A percentile compares a stretch with the other conserved stretches of the same genome.
These are phyloP conservation scores for Phytophthora syringae DNA, from an alignment of 352 stramenopile species.

Conservation along the genomic window DNA sequence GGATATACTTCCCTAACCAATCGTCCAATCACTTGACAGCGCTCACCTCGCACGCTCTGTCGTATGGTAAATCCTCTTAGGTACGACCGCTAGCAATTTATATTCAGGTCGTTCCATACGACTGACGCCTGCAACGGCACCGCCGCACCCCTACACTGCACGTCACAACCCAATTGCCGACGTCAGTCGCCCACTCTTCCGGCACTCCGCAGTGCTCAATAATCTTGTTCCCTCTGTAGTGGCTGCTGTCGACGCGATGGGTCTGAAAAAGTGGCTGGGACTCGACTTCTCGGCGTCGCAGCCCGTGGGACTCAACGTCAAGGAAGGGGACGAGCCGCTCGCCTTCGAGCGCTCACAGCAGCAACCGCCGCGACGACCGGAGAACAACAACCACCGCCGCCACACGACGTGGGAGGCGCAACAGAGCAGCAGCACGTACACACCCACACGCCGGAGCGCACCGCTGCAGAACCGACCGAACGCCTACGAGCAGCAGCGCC, in stretches of 20 bases:
- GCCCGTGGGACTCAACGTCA: conserved; percentile 18
- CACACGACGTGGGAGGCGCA: conserved; percentile 31
- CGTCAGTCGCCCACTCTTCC: background rate
- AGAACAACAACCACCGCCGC: conserved; percentile 23
- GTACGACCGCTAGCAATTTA: background rate
- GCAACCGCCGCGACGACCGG: conserved; percentile 6
- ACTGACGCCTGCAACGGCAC: conserved; percentile 28
- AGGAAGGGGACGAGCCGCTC: conserved; percentile 29
- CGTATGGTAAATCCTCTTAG: background rate
- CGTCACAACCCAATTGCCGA: conserved; percentile 13
- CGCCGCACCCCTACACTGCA: conserved; percentile 9
- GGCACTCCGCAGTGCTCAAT: too few species aligned
- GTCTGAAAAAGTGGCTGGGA: conserved; percentile 69
- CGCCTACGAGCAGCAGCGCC: conserved; percentile 8
- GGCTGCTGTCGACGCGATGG: conserved; percentile 41
- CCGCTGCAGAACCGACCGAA: conserved; percentile 7
- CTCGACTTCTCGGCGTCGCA: conserved; percentile 54
- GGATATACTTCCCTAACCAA: too few species aligned
- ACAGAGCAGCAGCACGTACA: conserved; percentile 13
- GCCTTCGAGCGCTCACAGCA: conserved; percentile 5
- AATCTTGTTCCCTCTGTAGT: conserved; percentile 1
- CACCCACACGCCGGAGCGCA: conserved; percentile 12
- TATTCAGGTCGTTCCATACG: conserved; percentile 9
- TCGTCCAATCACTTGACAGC: background rate
- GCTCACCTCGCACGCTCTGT: background rate